Percentiles rank a stretch among this genome's conserved stretches.
Conservation (phyloP, 2,329 filamentous ascomycete genomes). For the Nothomitra cinnamomea region DNA sequence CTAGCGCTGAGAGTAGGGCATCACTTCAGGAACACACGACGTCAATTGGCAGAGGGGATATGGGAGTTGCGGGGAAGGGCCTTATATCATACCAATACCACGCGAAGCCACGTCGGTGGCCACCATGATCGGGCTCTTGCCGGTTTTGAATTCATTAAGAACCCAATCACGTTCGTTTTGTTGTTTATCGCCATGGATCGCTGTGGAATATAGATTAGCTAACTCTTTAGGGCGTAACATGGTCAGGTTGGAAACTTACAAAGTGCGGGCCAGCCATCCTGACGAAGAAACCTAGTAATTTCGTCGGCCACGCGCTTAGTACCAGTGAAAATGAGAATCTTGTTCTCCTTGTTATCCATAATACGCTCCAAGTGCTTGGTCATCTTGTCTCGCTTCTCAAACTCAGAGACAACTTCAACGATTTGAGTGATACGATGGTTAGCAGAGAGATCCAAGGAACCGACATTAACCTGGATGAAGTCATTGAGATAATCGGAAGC, state of each 20-base stretch:
- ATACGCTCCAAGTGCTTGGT: conserved; percentile 94
- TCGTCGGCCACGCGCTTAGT: conserved; percentile 90
- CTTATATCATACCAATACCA: conserved; percentile 97
- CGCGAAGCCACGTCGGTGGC: conserved; percentile 98
- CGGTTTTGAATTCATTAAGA: conserved; percentile 97
- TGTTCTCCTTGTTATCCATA: conserved; percentile 93
- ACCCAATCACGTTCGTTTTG: conserved; percentile 99
- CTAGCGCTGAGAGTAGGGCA: conserved; percentile 61
- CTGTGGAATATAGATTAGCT: conserved; percentile 30
- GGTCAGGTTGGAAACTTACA: conserved; percentile 40
- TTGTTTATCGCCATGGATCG: conserved; percentile 98
- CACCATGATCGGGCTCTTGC: conserved; percentile 99
- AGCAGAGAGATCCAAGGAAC: conserved; percentile 86
- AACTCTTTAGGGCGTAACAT: neutral
- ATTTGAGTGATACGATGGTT: conserved; percentile 97
- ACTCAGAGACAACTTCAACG: conserved; percentile 87
- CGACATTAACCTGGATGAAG: conserved; percentile 98
- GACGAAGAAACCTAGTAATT: conserved; percentile 90
- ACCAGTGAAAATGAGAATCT: conserved; percentile 80
- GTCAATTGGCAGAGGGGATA: conserved; percentile 26
- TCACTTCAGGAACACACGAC: conserved; percentile 45
- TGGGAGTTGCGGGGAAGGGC: conserved; percentile 24
- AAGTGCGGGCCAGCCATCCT: conserved; percentile 93
- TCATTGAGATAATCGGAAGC: conserved; percentile 82
- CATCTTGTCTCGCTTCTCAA: conserved; percentile 96